Evolutionary conservation across 139 green algal genomes (phyloP), one percentile per base, ranked within the genome.

Genomic region (Chlorella sorokiniana): DNA sequence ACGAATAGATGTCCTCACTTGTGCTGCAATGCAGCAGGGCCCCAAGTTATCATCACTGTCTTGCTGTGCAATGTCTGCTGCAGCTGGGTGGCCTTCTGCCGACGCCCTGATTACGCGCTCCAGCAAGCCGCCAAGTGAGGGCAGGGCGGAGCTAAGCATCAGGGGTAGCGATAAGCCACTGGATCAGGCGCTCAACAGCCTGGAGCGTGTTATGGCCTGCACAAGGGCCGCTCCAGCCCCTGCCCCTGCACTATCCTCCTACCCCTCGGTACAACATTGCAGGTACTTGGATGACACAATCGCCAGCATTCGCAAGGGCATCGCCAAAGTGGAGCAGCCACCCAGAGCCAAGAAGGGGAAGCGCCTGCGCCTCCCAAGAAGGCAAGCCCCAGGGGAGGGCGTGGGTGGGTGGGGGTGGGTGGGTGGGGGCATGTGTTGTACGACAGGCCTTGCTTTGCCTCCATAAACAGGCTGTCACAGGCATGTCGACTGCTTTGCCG

Each of bases 261-360:
- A 18, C 37, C 27, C 40, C 37, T 2, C 37, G 20, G 16, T 22
- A 18, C 40, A 6, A 11, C n/a, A 2, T 40, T 48, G 64, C 48
- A 83, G 78, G 37, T 87, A 85, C 38, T 41, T 90, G 51, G 84
- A 89, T n/a, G 40, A 78, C 29, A 52, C 70, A 8, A 94, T 98
- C 42, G 82, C 79, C 20, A n/a, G 79, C n/a, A 45, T 96, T 77
- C 88, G 94, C 68, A 96, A 94, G 76, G 59, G 82, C 7, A 96
- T 98, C 35, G 76, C 75, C 51, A 98, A 98, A 90, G 88, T 85
- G 10, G 91, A 96, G 87, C 83, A 91, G 44, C 92, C 92, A 1
- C 83, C 86, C 11, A 98, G 97, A 88, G 84, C 89, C 59, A 96
- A 95, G 78, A 97, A 97, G 85, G 90, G 85, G 33, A 76, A 54